These are phyloP conservation scores for Pterocarpus macrocarpus DNA, from an alignment of 306 rosid species.

Conservation along the genomic window DNA sequence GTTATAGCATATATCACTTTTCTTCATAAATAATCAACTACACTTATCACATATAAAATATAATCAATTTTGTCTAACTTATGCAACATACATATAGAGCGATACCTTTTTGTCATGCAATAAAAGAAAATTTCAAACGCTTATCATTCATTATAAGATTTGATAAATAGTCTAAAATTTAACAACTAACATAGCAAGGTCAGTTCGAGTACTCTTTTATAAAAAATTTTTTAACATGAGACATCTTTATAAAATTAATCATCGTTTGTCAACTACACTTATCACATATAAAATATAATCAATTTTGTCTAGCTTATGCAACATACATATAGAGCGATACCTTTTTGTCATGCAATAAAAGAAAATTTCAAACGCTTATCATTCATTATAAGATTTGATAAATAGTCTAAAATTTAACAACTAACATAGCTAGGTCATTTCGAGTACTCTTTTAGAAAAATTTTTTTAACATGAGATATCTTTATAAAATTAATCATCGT, in stretches of 20 bases:
- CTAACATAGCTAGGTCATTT: too few species aligned
- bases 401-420: slow-evolving; percentile 7
- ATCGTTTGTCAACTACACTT: slow-evolving; percentile 50
- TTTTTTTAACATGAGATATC: too few species aligned
- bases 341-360: neutral
- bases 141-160: neutral
- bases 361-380: neutral
- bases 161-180: slow-evolving; percentile 15
- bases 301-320: slow-evolving; percentile 8
- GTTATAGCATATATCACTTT: slow-evolving; percentile 51
- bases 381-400: neutral
- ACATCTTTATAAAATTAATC: too few species aligned
- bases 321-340: neutral
- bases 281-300: slow-evolving; percentile 32
- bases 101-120: slow-evolving; percentile 1
- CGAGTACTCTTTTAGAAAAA: too few species aligned
- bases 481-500: too few species aligned
- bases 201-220: too few species aligned
- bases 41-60: slow-evolving; percentile 47
- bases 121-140: neutral
- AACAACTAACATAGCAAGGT: neutral
- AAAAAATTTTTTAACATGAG: too few species aligned
- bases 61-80: slow-evolving; percentile 1
- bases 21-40: slow-evolving; percentile 42
- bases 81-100: neutral